Percentiles rank a stretch among this genome's conserved stretches.
phyloP scores from a whole-genome alignment of 192 early-diverging fungal genomes.

The Backusella circina region DNA sequence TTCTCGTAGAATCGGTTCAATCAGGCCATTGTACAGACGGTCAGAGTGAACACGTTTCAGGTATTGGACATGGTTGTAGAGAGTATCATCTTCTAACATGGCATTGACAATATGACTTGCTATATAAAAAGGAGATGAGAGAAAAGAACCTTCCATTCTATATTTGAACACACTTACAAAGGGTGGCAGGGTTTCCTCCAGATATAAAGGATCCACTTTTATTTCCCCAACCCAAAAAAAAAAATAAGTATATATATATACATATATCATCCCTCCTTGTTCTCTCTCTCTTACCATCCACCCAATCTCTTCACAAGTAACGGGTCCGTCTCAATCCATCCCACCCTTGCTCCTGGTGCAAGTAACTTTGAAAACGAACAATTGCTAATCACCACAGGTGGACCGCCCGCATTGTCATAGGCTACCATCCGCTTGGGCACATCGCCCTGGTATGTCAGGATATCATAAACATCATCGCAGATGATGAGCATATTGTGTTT shows the following conservation, averaged over 20 bases:
- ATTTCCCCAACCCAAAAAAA: not conserved
- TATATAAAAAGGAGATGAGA: not conserved
- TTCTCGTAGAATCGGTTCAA: constrained; percentile 7
- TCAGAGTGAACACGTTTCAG: not conserved
- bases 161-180: not conserved
- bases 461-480: constrained; percentile 38
- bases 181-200: constrained; percentile 28
- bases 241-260: not conserved
- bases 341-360: constrained; percentile 22
- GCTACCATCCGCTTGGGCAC: constrained; percentile 7
- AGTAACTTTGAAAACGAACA: constrained; percentile 34
- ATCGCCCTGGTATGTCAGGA: constrained; percentile 17
- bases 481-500: constrained; percentile 27
- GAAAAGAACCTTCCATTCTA: not conserved
- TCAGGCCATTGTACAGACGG: constrained; percentile 12
- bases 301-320: constrained; percentile 14
- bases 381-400: constrained; percentile 26
- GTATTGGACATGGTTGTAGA: constrained; percentile 7
- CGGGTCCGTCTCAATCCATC: constrained; percentile 24
- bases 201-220: constrained; percentile 31
- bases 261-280: not conserved
- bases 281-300: constrained; percentile 1
- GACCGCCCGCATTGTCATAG: not conserved
- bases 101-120: constrained; percentile 5
- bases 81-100: not conserved